Conservation (phyloP, 495 filamentous ascomycete genomes). For the Aspergillus leporis region DNA sequence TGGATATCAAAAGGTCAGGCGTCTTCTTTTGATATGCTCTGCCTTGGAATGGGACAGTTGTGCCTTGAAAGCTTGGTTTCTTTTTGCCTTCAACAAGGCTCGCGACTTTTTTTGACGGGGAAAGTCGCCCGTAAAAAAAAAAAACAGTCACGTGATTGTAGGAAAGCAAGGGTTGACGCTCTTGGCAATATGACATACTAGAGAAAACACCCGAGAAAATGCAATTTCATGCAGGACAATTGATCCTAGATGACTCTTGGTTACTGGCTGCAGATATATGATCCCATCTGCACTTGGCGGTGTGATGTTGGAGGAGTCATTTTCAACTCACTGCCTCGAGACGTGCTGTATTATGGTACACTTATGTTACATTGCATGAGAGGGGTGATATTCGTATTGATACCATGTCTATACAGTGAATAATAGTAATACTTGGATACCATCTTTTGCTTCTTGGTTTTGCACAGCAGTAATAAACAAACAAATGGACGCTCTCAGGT, state of each 20-base stretch:
- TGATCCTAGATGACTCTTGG: not conserved
- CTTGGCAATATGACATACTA: slow-evolving; percentile 18
- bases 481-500: no score
- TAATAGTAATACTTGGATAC: no score
- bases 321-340: not conserved
- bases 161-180: slow-evolving; percentile 11
- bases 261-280: not conserved
- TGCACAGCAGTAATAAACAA: no score
- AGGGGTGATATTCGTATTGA: no score
- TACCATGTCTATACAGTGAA: no score
- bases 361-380: no score
- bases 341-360: no score
- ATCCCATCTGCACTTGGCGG: not conserved
- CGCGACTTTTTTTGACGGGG: slow-evolving; percentile 20
- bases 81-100: slow-evolving; percentile 17
- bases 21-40: slow-evolving; percentile 19
- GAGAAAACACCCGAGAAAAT: not conserved
- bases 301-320: not conserved
- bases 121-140: slow-evolving; percentile 18
- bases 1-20: not conserved
- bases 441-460: no score
- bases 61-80: slow-evolving; percentile 15
- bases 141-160: slow-evolving; percentile 26
- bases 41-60: slow-evolving; percentile 14
- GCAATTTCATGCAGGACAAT: slow-evolving; percentile 2